phyloP scores from a whole-genome alignment of 257 asterid genomes.

The Fraxinus cuspidata region DNA sequence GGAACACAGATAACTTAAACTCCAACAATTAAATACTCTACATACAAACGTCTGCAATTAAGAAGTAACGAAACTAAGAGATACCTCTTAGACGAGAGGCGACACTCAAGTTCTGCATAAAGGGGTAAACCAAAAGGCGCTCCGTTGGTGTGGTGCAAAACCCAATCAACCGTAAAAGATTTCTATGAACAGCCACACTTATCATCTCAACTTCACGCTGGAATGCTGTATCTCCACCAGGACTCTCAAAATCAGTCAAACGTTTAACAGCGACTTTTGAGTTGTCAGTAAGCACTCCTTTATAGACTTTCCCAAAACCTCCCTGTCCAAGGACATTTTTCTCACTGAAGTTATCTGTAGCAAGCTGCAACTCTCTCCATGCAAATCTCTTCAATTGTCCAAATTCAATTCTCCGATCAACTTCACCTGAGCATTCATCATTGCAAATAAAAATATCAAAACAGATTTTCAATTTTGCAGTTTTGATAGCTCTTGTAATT shows the following conservation, averaged over 20 bases:
- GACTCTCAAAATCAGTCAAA: constrained; percentile 82
- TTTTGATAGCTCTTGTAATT: constrained; percentile 1
- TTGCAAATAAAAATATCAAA: neutral
- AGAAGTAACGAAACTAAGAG: neutral
- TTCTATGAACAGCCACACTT: constrained; percentile 94
- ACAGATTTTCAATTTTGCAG: neutral
- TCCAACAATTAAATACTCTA: neutral
- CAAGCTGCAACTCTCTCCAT: constrained; percentile 91
- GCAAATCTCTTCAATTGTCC: constrained; percentile 91
- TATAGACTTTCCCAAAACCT: constrained; percentile 94
- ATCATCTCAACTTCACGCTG: constrained; percentile 99
- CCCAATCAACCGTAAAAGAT: constrained; percentile 80
- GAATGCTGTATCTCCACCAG: constrained; percentile 94
- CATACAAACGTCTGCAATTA: too few species aligned
- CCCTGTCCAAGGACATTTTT: constrained; percentile 94
- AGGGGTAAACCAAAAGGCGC: constrained; percentile 88
- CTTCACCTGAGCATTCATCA: constrained; percentile 61
- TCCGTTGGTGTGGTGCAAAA: constrained; percentile 95
- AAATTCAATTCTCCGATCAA: constrained; percentile 83
- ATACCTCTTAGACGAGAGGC: constrained; percentile 94
- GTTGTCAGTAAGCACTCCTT: constrained; percentile 74
- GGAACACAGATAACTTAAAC: neutral
- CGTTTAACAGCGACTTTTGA: constrained; percentile 94
- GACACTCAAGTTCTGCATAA: constrained; percentile 91
- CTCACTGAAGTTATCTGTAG: constrained; percentile 85